Evolutionary conservation across 208 protist genomes (phyloP), one percentile per base, ranked within the genome.

Genomic region (Trypanosomatidae sp.): DNA sequence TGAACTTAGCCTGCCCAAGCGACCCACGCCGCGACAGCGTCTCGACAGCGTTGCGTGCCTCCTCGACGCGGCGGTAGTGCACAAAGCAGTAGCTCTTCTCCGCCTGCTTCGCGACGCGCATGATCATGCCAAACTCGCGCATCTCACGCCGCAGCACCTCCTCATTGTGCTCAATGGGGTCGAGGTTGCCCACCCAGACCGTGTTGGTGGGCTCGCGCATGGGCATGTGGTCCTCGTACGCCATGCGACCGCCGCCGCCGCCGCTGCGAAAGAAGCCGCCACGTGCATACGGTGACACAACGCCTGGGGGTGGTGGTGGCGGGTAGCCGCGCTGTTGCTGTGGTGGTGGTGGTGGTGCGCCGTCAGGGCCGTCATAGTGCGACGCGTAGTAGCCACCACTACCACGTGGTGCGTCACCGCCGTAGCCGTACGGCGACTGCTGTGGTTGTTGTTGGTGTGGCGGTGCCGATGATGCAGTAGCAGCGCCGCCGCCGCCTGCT

Each of bases 61-160:
- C 83, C 55, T 86, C 72, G 8, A 85, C 69, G 35, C 49, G 56
- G 24, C 75, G 75, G 64, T 79, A 77, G 61, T 92, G 83, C 19
- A 92, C 76, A 53, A 92, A 92, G 56, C 75, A 84, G 56, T 74
- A 88, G 63, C 67, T 67, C 51, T 78, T 71, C 33, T 72, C 75
- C 18, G 59, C 50, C 51, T 83, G 68, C 35, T 60, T 60, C 21
- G 78, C 67, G 37, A 92, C 61, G 44, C 70, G 70, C 61, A 92
- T 84, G 11, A 92, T 75, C 48, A 63, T 71, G 27, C 83, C 83
- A 48, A 85, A 92, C 46, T 74, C 63, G 33, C 59, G 49, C 50
- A 92, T 79, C 33, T 49, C 67, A 25, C 61, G 35, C 33, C 71
- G 64, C 24, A 92, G 52, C 39, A 56, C 52, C 11, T 56, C 58